Percentiles rank a stretch among this genome's conserved stretches.
Evolutionary conservation across 768 basidiomycete genomes (phyloP).

Genomic region (Trichaptum fuscoviolaceum): DNA sequence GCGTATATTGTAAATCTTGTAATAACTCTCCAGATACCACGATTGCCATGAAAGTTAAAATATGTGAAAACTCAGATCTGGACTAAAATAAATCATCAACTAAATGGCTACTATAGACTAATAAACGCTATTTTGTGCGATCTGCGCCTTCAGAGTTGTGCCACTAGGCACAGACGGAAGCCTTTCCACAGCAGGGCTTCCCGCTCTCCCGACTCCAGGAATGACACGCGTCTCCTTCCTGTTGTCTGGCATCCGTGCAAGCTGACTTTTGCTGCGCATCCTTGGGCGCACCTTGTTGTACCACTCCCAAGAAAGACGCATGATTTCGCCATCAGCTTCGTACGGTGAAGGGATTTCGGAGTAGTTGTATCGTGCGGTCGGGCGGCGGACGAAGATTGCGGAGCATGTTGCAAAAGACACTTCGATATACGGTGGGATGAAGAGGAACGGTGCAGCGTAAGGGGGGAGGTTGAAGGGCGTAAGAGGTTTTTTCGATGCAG

Average conservation of each 20-base stretch:
- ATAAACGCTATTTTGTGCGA: not conserved
- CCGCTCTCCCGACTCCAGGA: not conserved
- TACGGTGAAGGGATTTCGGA: conserved; percentile 95
- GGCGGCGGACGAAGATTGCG: conserved; percentile 89
- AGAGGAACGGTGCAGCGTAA: conserved; percentile 87
- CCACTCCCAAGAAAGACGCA: conserved; percentile 96
- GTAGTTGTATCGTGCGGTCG: conserved; percentile 93
- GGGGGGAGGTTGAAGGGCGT: conserved; percentile 83
- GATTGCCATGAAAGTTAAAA: no score
- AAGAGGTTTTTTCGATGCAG: conserved; percentile 21
- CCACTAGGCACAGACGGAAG: not conserved
- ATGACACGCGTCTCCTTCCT: conserved; percentile 28
- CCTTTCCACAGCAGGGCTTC: not conserved
- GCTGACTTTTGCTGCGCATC: conserved; percentile 57
- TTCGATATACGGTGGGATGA: conserved; percentile 89
- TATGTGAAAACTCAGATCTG: no score
- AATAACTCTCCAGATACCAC: no score
- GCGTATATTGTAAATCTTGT: no score
- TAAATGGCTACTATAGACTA: not conserved
- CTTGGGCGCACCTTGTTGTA: conserved; percentile 69
- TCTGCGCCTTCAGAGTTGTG: not conserved
- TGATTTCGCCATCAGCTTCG: conserved; percentile 90
- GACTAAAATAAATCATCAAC: no score
- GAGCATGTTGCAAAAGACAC: conserved; percentile 86
- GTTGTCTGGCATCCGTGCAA: conserved; percentile 63